A percentile compares a stretch with the other conserved stretches of the same genome.
These are phyloP conservation scores for Dactylellina drechsleri DNA, from an alignment of 2,329 filamentous ascomycete genomes.

Conservation along the genomic window DNA sequence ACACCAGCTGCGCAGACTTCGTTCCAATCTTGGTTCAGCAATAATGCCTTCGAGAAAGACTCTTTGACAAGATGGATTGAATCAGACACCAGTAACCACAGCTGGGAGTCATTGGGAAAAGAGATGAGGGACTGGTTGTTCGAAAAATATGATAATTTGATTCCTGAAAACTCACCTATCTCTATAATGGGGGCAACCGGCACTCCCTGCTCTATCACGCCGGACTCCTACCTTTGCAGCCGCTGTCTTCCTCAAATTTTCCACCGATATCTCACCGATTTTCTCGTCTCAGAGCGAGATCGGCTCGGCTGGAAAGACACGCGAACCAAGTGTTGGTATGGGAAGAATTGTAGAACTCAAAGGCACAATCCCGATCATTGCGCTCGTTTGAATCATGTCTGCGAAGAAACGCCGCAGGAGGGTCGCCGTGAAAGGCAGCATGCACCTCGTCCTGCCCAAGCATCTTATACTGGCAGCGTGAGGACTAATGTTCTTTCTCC, in stretches of 20 bases:
- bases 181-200: too few species aligned
- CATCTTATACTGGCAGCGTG: slow-evolving; percentile 30
- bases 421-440: slow-evolving; percentile 18
- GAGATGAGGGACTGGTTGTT: slow-evolving; percentile 46
- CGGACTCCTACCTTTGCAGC: slow-evolving; percentile 34
- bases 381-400: slow-evolving; percentile 43
- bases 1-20: neutral
- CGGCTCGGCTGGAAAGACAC: slow-evolving; percentile 41
- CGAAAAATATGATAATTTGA: slow-evolving; percentile 15
- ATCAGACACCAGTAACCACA: slow-evolving; percentile 36
- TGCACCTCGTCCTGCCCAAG: neutral
- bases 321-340: slow-evolving; percentile 47
- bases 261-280: slow-evolving; percentile 29
- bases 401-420: slow-evolving; percentile 27
- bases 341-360: slow-evolving; percentile 47
- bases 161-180: slow-evolving; percentile 1
- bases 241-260: slow-evolving; percentile 23
- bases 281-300: slow-evolving; percentile 38
- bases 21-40: slow-evolving; percentile 21
- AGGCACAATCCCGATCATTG: slow-evolving; percentile 46
- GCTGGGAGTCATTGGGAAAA: slow-evolving; percentile 27
- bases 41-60: slow-evolving; percentile 32
- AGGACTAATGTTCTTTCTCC: slow-evolving; percentile 8
- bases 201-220: neutral
- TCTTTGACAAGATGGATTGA: slow-evolving; percentile 33